Evolutionary conservation across 352 stramenopile species (phyloP), one percentile per base, ranked within the genome.

Genomic region (Thalassiosira mediterranea): DNA sequence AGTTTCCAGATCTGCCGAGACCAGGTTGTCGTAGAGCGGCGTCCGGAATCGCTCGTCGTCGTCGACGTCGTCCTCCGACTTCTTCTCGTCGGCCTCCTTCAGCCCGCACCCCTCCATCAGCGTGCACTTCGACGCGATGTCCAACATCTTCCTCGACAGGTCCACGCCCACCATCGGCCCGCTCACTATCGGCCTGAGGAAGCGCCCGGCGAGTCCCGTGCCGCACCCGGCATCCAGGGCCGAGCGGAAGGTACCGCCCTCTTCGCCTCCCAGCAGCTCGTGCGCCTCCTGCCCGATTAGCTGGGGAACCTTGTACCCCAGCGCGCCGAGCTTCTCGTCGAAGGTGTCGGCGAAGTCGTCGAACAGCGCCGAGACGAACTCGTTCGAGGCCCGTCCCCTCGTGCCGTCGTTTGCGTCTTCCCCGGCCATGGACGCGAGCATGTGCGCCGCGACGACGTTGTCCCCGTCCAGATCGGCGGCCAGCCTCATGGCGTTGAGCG

Each of bases 271-370:
- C 5, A 70, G 54, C 2, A 82, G n/a, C 11, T 61, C 72, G 29
- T 57, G 61, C 0, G 78, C 67, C 11, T 53, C 64, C 1, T 85
- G 26, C 42, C 83, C 86, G 11, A 92, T 52, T 2, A 92, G 52
- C n/a, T 66, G 28, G 7, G 86, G 86, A 2, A 90, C 86, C 25
- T 72, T 46, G 62, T 92, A 92, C 7, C 60, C 57, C n/a, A 92
- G 63, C 10, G 40, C 67, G 10, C 72, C 53, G 11, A 88, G 46
- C 51, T 92, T 90, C 38, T 88, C 76, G 68, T 92, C 86, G 77
- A 92, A 92, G 4, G 79, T 84, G 42, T 86, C 71, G 0, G 86
- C 86, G 81, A 92, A 90, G 49, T 82, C 76, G 73, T 92, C 86
- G 76, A 92, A 92, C 1, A 92, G 56, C 32, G 83, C 83, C 17